A percentile compares a stretch with the other conserved stretches of the same genome.
These are phyloP conservation scores for Elasticomyces elasticus DNA, from an alignment of 495 filamentous ascomycete genomes.

Conservation along the genomic window DNA sequence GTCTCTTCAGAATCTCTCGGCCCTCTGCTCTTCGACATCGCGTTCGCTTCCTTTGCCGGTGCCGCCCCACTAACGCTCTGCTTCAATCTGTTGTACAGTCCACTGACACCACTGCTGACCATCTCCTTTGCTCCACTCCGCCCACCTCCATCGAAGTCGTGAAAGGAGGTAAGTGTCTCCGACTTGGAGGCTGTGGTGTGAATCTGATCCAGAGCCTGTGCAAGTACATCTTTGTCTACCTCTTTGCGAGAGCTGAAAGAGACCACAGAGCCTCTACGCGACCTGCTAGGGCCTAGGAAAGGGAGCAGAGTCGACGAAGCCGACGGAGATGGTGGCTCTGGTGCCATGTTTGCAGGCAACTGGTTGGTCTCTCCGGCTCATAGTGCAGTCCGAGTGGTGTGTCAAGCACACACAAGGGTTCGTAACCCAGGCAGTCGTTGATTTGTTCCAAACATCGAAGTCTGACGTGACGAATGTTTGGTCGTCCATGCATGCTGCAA, in stretches of 20 bases:
- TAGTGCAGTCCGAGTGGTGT: no score
- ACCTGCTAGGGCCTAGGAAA: conserved; percentile 29
- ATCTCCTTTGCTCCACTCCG: conserved; percentile 18
- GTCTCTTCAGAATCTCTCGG: conserved; percentile 10
- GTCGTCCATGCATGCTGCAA: no score
- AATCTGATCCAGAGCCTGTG: conserved; percentile 70
- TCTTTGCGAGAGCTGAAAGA: conserved; percentile 49
- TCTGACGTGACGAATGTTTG: no score
- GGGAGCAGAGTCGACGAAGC: conserved; percentile 19
- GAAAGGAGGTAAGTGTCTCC: conserved; percentile 74
- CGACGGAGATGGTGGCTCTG: conserved; percentile 21
- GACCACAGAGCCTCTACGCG: conserved; percentile 53
- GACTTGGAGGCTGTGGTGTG: conserved; percentile 74
- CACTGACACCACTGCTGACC: conserved; percentile 53
- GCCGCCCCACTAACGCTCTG: conserved; percentile 14
- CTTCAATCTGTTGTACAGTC: conserved; percentile 65
- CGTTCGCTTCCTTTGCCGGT: conserved; percentile 4
- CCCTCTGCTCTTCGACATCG: conserved; percentile 10
- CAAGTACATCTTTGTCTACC: conserved; percentile 59
- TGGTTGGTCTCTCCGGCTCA: background rate
- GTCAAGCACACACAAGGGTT: no score
- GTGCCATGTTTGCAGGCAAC: conserved; percentile 12
- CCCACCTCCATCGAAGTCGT: conserved; percentile 52
- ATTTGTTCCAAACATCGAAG: no score
- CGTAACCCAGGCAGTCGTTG: no score